Evolutionary conservation across 306 rosid species (phyloP).

Genomic region (Lupinus albus): DNA sequence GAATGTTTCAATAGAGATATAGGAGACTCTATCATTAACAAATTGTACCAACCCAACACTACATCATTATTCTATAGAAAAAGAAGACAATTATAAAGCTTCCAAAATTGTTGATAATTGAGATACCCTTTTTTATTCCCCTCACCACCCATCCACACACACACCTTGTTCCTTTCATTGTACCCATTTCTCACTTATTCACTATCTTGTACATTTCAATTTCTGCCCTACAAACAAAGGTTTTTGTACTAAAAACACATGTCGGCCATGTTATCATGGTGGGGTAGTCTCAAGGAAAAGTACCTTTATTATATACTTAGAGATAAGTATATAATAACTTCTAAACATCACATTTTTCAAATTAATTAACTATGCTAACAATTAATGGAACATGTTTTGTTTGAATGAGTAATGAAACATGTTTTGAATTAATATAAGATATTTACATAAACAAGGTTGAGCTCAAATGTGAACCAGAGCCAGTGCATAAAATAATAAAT

Average conservation of each 20-base stretch:
- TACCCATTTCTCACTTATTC: conserved; percentile 35
- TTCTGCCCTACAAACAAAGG: conserved; percentile 30
- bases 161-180: conserved; percentile 35
- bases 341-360: background rate
- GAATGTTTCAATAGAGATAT: conserved; percentile 36
- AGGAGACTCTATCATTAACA: conserved; percentile 24
- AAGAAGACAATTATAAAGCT: conserved; percentile 42
- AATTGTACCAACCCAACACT: conserved; percentile 34
- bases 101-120: conserved; percentile 44
- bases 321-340: background rate
- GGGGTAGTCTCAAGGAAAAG: conserved; percentile 15
- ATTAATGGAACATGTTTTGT: background rate
- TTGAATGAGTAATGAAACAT: no score
- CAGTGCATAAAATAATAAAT: background rate
- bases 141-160: background rate
- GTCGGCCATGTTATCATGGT: conserved; percentile 32
- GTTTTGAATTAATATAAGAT: background rate
- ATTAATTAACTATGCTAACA: background rate
- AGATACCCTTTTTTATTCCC: conserved; percentile 16
- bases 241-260: conserved; percentile 34
- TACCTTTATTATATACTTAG: background rate
- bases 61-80: conserved; percentile 40
- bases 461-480: background rate
- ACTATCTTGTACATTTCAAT: background rate
- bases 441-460: background rate